Percentiles rank a stretch among this genome's conserved stretches.
These are phyloP conservation scores for Entomortierella lignicola DNA, from an alignment of 192 early-diverging fungal species.

Conservation along the genomic window DNA sequence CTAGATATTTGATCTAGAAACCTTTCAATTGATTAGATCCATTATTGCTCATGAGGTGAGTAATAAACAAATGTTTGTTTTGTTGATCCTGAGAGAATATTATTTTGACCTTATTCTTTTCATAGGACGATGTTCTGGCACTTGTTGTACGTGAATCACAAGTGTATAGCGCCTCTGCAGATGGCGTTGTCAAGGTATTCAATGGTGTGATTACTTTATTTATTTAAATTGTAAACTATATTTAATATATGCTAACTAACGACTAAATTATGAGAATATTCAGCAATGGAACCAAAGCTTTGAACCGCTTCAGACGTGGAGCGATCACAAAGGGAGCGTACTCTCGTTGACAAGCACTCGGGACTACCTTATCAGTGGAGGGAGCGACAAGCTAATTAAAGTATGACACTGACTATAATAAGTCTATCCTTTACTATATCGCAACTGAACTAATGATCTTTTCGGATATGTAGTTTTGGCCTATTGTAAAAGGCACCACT, in stretches of 20 bases:
- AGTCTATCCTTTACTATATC: not conserved
- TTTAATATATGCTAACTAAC: no score
- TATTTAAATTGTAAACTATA: no score
- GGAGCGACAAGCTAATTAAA: conserved; percentile 69
- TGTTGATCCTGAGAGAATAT: not conserved
- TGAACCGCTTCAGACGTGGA: conserved; percentile 62
- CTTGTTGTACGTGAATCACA: conserved; percentile 57
- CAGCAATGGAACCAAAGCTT: conserved; percentile 74
- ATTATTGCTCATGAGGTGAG: conserved; percentile 67
- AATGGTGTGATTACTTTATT: conserved; percentile 32
- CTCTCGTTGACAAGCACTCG: conserved; percentile 65
- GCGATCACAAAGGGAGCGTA: conserved; percentile 65
- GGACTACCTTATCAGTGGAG: conserved; percentile 68
- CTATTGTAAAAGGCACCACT: conserved; percentile 24
- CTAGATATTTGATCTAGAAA: conserved; percentile 82
- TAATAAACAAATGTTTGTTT: not conserved
- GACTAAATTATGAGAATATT: not conserved
- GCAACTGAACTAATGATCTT: not conserved
- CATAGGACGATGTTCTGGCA: conserved; percentile 69
- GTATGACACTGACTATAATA: conserved; percentile 3
- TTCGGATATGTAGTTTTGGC: conserved; percentile 18
- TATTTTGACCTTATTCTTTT: not conserved
- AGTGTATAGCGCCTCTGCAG: conserved; percentile 73
- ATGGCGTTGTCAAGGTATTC: conserved; percentile 70
- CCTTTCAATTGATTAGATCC: conserved; percentile 64